phyloP scores from a whole-genome alignment of 352 stramenopile genomes.

The Phytophthora pseudosyringae region DNA sequence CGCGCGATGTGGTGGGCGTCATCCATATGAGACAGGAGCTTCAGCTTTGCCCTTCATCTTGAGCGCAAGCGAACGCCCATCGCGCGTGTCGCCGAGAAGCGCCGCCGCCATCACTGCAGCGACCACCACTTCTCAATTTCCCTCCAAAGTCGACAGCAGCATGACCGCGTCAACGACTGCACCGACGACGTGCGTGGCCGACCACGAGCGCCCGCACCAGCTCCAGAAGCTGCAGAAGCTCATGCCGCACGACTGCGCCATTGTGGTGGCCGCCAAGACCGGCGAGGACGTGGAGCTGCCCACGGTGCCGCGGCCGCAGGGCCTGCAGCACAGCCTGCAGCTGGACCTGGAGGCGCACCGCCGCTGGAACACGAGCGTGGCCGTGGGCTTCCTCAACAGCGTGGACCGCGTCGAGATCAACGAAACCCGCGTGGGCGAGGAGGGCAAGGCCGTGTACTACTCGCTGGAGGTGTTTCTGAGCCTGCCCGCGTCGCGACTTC shows the following conservation, averaged over 20 bases:
- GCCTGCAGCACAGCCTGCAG: slow-evolving; percentile 29
- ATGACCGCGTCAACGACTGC: slow-evolving; percentile 21
- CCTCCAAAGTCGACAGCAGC: neutral
- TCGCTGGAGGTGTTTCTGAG: slow-evolving; percentile 62
- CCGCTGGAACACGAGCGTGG: slow-evolving; percentile 38
- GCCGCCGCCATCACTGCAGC: neutral
- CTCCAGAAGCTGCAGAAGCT: slow-evolving; percentile 41
- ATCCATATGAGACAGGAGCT: slow-evolving; percentile 26
- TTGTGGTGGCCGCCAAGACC: slow-evolving; percentile 25
- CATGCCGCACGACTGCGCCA: slow-evolving; percentile 38
- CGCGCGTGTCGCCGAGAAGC: slow-evolving; percentile 4
- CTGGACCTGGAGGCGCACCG: slow-evolving; percentile 47
- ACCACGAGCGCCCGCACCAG: slow-evolving; percentile 25
- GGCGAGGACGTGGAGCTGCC: slow-evolving; percentile 23
- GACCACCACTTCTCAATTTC: slow-evolving; percentile 28
- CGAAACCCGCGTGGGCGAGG: slow-evolving; percentile 20
- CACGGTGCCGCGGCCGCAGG: slow-evolving; percentile 21
- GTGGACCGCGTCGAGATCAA: slow-evolving; percentile 59
- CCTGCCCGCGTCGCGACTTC: slow-evolving; percentile 41
- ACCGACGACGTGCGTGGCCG: slow-evolving; percentile 9
- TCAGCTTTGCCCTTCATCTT: slow-evolving; percentile 26
- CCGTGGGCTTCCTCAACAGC: slow-evolving; percentile 48
- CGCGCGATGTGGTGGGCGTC: neutral
- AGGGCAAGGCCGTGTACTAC: slow-evolving; percentile 42
- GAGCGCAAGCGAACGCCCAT: slow-evolving; percentile 6